Percentiles rank a stretch among this genome's conserved stretches.
Evolutionary conservation across 2,329 filamentous ascomycete species (phyloP).

Genomic region (Beauveria brongniartii): DNA sequence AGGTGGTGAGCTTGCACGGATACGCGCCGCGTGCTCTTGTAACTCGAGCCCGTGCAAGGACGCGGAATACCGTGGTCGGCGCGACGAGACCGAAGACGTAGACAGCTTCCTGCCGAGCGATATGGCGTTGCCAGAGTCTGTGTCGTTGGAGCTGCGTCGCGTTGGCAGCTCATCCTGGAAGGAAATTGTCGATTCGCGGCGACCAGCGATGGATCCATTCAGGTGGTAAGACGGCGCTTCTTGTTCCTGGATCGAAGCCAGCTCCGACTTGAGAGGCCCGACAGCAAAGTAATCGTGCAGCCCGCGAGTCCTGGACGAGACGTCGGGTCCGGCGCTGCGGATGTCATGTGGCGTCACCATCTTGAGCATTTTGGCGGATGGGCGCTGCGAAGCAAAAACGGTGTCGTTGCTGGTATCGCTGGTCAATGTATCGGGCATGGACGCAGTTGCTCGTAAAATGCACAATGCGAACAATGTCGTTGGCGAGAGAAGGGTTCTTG

Average conservation of each 20-base stretch:
- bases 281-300: slow-evolving; percentile 21
- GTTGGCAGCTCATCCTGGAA: slow-evolving; percentile 26
- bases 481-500: background rate
- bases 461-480: background rate
- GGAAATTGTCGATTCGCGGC: slow-evolving; percentile 25
- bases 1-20: slow-evolving; percentile 39
- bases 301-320: slow-evolving; percentile 32
- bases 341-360: slow-evolving; percentile 17
- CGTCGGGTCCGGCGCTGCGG: slow-evolving; percentile 32
- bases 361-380: slow-evolving; percentile 17
- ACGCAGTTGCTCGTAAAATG: background rate
- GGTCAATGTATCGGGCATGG: slow-evolving; percentile 1
- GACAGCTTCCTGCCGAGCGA: slow-evolving; percentile 36
- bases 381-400: slow-evolving; percentile 10
- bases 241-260: slow-evolving; percentile 11
- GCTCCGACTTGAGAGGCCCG: slow-evolving; percentile 8
- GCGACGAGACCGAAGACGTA: slow-evolving; percentile 40
- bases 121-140: slow-evolving; percentile 20
- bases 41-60: slow-evolving; percentile 42
- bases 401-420: slow-evolving; percentile 11
- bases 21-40: slow-evolving; percentile 33
- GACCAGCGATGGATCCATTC: slow-evolving; percentile 10
- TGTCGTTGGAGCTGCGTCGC: slow-evolving; percentile 18
- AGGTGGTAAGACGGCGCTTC: slow-evolving; percentile 12
- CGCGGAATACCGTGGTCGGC: slow-evolving; percentile 32